Evolutionary conservation across 805 yeast genomes (phyloP).

Genomic region (Myxozyma melibiosi): DNA sequence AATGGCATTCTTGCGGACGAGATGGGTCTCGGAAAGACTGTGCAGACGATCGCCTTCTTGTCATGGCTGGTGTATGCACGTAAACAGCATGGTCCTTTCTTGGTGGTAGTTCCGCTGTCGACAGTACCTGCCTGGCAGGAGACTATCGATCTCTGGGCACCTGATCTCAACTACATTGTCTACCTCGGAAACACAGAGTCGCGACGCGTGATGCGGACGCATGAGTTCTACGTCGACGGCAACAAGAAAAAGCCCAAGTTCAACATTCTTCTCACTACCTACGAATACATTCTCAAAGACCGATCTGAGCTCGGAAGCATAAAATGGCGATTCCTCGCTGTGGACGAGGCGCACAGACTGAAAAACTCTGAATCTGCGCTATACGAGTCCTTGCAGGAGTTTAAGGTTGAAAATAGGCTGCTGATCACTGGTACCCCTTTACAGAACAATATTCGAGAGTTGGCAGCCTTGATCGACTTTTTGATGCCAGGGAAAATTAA

Average conservation of each 20-base stretch:
- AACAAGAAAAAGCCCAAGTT: conserved; percentile 74
- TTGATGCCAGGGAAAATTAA: conserved; percentile 91
- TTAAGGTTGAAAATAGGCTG: conserved; percentile 80
- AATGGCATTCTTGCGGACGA: conserved; percentile 98
- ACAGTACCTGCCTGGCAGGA: conserved; percentile 99
- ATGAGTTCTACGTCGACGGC: conserved; percentile 72
- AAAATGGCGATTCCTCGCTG: conserved; percentile 95
- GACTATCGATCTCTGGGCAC: conserved; percentile 96
- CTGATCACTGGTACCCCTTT: conserved; percentile 97
- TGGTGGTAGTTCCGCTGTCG: conserved; percentile 93
- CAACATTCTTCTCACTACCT: conserved; percentile 89
- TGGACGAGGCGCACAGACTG: conserved; percentile 96
- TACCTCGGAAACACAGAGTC: conserved; percentile 91
- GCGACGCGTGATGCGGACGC: conserved; percentile 76
- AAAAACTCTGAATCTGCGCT: conserved; percentile 92
- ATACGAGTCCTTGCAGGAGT: conserved; percentile 81
- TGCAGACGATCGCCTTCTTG: conserved; percentile 90
- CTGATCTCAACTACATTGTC: conserved; percentile 89
- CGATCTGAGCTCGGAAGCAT: conserved; percentile 74
- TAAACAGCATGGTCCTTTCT: conserved; percentile 95
- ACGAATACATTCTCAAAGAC: conserved; percentile 94
- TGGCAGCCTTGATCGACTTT: conserved; percentile 92
- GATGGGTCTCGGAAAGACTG: conserved; percentile 98
- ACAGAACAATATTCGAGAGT: conserved; percentile 91
- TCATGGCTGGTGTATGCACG: conserved; percentile 95